phyloP scores from a whole-genome alignment of 2,329 filamentous ascomycete species.

The Fusarium pseudonygamai region DNA sequence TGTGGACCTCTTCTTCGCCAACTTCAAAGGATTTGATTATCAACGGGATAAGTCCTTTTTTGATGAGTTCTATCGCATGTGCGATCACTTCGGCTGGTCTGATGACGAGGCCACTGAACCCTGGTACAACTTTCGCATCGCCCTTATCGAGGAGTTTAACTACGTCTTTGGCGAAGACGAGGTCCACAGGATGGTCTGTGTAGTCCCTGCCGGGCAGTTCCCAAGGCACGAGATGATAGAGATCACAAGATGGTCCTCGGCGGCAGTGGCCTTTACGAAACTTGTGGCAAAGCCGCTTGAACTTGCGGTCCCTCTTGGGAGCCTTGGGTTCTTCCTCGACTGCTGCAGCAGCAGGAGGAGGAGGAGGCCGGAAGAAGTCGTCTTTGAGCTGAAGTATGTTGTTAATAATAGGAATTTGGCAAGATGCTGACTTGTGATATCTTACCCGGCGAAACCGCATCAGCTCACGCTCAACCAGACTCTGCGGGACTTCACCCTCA shows the following conservation, averaged over 20 bases:
- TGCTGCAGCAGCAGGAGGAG: neutral
- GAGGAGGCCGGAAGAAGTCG: neutral
- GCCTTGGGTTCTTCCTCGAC: neutral
- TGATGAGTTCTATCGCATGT: constrained; percentile 10
- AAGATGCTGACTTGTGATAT: neutral
- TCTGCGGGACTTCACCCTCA: neutral
- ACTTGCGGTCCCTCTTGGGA: neutral
- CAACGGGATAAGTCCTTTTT: neutral
- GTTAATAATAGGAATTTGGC: neutral
- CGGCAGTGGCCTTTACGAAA: too few species aligned
- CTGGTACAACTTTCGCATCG: neutral
- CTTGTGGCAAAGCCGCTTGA: neutral
- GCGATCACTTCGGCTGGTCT: neutral
- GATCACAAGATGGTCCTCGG: too few species aligned
- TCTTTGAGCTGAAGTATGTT: neutral
- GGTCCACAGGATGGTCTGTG: neutral
- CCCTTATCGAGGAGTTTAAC: constrained; percentile 18
- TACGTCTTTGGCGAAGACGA: constrained; percentile 13
- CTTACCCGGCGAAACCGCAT: neutral
- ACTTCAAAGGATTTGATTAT: constrained; percentile 10
- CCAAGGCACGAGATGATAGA: neutral
- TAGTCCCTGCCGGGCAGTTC: neutral
- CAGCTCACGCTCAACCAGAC: neutral
- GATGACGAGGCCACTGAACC: neutral
- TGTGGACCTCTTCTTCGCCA: too few species aligned